Conservation (phyloP, 2,329 filamentous ascomycete species). For the Aspergillus viridinutans region DNA sequence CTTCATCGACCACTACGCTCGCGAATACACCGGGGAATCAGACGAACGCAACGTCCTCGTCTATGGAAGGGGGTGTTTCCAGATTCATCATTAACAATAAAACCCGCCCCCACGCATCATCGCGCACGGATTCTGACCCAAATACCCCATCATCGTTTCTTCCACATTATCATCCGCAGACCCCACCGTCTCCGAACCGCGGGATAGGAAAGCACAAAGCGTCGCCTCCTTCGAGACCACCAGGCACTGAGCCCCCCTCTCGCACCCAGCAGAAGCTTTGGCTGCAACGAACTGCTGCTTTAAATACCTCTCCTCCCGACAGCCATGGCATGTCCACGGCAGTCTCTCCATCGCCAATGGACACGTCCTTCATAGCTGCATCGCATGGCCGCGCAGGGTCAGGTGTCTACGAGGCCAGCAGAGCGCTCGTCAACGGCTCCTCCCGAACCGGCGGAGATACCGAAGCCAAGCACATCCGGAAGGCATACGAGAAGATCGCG, state of each 20-base stretch:
- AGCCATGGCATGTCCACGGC: constrained; percentile 29
- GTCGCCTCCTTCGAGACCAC: constrained; percentile 32
- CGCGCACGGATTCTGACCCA: constrained; percentile 40
- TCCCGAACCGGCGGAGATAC: constrained; percentile 27
- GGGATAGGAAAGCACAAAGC: constrained; percentile 23
- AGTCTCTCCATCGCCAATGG: constrained; percentile 32
- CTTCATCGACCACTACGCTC: constrained; percentile 25
- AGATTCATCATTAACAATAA: constrained; percentile 40
- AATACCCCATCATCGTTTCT: constrained; percentile 46
- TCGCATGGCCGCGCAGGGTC: constrained; percentile 27
- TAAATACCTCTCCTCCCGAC: constrained; percentile 43
- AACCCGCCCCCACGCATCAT: constrained; percentile 26
- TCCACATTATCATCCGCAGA: constrained; percentile 45
- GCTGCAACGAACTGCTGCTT: constrained; percentile 43
- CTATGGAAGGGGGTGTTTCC: constrained; percentile 46
- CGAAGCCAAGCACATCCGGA: constrained; percentile 39
- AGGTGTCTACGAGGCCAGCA: constrained; percentile 25
- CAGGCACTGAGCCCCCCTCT: constrained; percentile 39
- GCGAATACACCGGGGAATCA: constrained; percentile 27
- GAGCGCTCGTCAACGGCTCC: constrained; percentile 27
- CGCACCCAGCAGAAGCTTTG: constrained; percentile 47
- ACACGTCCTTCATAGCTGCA: constrained; percentile 30
- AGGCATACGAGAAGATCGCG: constrained; percentile 42
- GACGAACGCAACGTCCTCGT: constrained; percentile 41
- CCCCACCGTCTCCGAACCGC: constrained; percentile 39